These are phyloP conservation scores for Achaetomiella virescens DNA, from an alignment of 495 filamentous ascomycete species.

Conservation along the genomic window DNA sequence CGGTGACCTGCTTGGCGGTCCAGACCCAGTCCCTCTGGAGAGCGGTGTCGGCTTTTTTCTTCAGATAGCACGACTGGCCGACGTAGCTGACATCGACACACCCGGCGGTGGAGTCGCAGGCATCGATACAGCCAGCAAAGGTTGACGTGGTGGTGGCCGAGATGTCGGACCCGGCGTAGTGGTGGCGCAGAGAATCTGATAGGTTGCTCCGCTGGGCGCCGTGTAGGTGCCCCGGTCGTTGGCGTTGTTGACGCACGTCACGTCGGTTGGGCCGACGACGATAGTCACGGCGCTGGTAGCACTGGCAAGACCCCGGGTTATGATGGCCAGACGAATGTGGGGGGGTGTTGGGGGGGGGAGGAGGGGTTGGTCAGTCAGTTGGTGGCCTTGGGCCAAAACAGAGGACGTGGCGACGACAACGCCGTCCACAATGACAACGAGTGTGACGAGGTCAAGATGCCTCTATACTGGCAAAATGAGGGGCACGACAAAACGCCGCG, in stretches of 20 bases:
- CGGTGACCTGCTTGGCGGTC: neutral
- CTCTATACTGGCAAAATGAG: neutral
- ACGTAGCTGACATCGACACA: neutral
- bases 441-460: neutral
- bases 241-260: no score
- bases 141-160: neutral
- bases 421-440: neutral
- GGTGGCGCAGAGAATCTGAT: neutral
- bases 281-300: no score
- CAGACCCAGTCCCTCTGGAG: no score
- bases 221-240: neutral
- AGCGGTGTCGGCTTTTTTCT: neutral
- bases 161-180: neutral
- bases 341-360: neutral
- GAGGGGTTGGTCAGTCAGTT: neutral
- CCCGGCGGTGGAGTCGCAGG: neutral
- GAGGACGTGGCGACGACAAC: neutral
- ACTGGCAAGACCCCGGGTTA: no score
- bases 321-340: no score
- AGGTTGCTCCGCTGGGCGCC: neutral
- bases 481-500: neutral
- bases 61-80: neutral
- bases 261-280: no score
- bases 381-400: neutral
- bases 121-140: neutral